These are phyloP conservation scores for Aspergillus egyptiacus DNA, from an alignment of 495 filamentous ascomycete genomes.

Conservation along the genomic window DNA sequence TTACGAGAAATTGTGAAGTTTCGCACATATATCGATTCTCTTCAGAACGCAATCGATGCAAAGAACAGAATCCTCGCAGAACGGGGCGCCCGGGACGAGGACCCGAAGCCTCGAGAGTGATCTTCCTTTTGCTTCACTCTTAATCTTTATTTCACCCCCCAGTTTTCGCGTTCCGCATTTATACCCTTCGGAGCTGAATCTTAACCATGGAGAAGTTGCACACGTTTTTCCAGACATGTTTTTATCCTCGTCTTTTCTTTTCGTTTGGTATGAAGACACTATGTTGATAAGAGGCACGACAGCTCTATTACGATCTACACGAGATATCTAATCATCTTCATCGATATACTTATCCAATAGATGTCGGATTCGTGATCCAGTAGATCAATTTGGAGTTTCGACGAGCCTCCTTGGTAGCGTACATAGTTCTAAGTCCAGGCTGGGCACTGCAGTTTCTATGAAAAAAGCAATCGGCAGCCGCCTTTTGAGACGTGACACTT, in stretches of 20 bases:
- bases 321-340: background rate
- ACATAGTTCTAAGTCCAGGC: too few species aligned
- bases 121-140: background rate
- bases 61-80: slow-evolving; percentile 50
- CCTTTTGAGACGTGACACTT: background rate
- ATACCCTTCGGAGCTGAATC: slow-evolving; percentile 3
- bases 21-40: slow-evolving; percentile 81
- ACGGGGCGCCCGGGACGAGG: slow-evolving; percentile 25
- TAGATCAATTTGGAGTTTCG: background rate
- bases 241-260: background rate
- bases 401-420: background rate
- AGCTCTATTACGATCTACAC: slow-evolving; percentile 1
- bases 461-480: background rate
- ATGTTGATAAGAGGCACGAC: background rate
- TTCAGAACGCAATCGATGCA: slow-evolving; percentile 52
- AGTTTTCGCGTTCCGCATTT: too few species aligned
- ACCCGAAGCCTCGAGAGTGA: slow-evolving; percentile 10
- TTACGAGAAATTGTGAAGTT: slow-evolving; percentile 96
- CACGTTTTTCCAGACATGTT: background rate
- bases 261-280: slow-evolving; percentile 6
- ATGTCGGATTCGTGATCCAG: background rate
- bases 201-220: background rate
- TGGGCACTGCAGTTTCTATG: background rate
- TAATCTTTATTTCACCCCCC: background rate
- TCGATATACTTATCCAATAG: background rate